These are phyloP conservation scores for Pseudodiploospora longispora DNA, from an alignment of 2,329 filamentous ascomycete species.

Conservation along the genomic window DNA sequence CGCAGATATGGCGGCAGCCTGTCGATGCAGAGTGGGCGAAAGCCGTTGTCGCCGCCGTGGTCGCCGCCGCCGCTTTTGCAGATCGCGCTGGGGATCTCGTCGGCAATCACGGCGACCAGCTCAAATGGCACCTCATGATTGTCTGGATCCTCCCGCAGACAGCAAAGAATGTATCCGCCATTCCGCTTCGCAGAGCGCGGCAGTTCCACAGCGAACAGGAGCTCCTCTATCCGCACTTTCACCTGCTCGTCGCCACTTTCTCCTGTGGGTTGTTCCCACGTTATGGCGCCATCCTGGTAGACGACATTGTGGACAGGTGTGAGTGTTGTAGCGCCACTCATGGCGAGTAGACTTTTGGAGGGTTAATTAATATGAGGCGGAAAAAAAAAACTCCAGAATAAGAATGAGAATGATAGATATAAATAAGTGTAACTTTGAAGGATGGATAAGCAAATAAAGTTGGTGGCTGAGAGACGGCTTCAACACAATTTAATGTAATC, in stretches of 20 bases:
- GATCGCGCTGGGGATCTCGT: conserved; percentile 28
- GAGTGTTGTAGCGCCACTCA: conserved; percentile 3
- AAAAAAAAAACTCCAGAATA: too few species aligned
- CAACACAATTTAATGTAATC: too few species aligned
- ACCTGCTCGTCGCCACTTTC: conserved; percentile 9
- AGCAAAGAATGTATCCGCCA: conserved; percentile 22
- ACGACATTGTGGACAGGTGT: conserved; percentile 13
- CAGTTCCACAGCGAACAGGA: conserved; percentile 20
- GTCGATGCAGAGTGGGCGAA: conserved; percentile 27
- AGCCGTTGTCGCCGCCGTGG: background rate
- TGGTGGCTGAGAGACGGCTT: too few species aligned
- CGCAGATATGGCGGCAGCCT: conserved; percentile 31
- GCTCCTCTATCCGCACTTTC: conserved; percentile 12
- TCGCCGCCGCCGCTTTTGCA: too few species aligned
- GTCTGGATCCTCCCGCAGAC: conserved; percentile 27
- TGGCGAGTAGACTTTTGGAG: conserved; percentile 1
- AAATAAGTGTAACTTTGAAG: too few species aligned
- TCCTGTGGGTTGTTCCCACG: conserved; percentile 16
- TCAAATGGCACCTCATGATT: conserved; percentile 17
- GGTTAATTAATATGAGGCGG: too few species aligned
- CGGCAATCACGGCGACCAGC: conserved; percentile 20
- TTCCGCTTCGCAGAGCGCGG: background rate
- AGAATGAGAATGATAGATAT: too few species aligned
- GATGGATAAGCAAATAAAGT: too few species aligned
- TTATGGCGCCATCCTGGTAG: conserved; percentile 16